These are phyloP conservation scores for Amoebophrya sp. DNA, from an alignment of 169 alveolate genomes.

Conservation along the genomic window DNA sequence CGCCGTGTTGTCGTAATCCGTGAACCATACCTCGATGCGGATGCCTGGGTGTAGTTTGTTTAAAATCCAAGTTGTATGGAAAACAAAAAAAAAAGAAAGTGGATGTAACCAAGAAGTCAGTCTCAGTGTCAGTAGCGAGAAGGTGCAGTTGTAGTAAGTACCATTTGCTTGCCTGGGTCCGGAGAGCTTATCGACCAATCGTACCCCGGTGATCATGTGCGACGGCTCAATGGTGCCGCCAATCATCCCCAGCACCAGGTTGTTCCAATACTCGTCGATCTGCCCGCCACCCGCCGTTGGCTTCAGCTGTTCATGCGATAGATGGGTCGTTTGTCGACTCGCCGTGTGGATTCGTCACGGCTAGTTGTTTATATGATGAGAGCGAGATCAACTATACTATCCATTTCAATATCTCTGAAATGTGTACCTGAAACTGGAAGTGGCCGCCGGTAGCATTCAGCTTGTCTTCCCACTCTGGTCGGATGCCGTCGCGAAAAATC, in stretches of 20 bases:
- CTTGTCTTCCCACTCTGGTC: constrained; percentile 60
- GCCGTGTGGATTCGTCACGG: not conserved
- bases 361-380: not conserved
- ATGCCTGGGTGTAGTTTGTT: not conserved
- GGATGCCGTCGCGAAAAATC: constrained; percentile 49
- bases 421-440: constrained; percentile 36
- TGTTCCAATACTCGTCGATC: constrained; percentile 55
- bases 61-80: not conserved
- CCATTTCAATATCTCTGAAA: not conserved
- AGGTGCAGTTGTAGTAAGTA: not conserved
- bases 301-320: not conserved
- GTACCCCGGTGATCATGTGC: constrained; percentile 35
- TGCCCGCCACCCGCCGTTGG: constrained; percentile 23
- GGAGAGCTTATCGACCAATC: constrained; percentile 30
- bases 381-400: not conserved
- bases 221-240: constrained; percentile 46
- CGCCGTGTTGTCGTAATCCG: constrained; percentile 21
- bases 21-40: constrained; percentile 22
- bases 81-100: not conserved
- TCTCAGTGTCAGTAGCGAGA: no score
- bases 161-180: not conserved
- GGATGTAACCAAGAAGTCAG: not conserved
- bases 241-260: constrained; percentile 49
- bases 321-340: not conserved
- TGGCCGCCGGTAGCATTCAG: constrained; percentile 54